These are phyloP conservation scores for Phialocephala sp. DNA, from an alignment of 2,329 filamentous ascomycete species.

Conservation along the genomic window DNA sequence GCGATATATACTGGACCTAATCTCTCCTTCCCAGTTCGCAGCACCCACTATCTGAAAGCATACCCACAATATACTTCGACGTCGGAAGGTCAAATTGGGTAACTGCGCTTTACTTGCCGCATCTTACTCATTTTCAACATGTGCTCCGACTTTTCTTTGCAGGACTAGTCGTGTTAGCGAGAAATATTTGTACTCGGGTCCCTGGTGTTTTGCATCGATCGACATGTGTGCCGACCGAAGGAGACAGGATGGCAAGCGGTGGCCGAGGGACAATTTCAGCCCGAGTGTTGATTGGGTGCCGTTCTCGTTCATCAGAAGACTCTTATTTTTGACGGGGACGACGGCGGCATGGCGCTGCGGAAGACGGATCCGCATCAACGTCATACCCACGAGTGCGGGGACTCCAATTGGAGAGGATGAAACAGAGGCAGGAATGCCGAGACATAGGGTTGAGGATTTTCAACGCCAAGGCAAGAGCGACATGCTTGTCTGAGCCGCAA, in stretches of 20 bases:
- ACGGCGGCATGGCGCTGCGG: conserved; percentile 21
- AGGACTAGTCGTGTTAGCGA: conserved; percentile 22
- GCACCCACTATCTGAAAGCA: conserved; percentile 12
- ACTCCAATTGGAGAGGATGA: conserved; percentile 31
- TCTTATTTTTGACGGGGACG: conserved; percentile 25
- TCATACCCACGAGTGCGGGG: conserved; percentile 28
- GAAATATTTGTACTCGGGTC: conserved; percentile 2
- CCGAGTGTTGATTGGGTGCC: conserved; percentile 16
- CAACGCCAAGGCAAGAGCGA: conserved; percentile 14
- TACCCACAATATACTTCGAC: conserved; percentile 16
- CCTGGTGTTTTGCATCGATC: conserved; percentile 22
- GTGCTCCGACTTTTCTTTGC: neutral
- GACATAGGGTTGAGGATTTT: conserved; percentile 5
- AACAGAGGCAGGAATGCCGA: conserved; percentile 18
- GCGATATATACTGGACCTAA: conserved; percentile 9
- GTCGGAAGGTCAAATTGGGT: conserved; percentile 13
- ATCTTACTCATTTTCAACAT: conserved; percentile 17
- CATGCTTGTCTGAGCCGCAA: conserved; percentile 30
- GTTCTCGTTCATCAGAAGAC: conserved; percentile 17
- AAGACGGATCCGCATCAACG: conserved; percentile 23
- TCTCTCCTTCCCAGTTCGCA: conserved; percentile 1
- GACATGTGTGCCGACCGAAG: conserved; percentile 18
- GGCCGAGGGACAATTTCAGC: conserved; percentile 15
- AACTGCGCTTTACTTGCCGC: conserved; percentile 1
- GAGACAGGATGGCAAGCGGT: conserved; percentile 12